Percentiles rank a stretch among this genome's conserved stretches.
Evolutionary conservation across 768 basidiomycete species (phyloP).

Genomic region (Xerocomus spinulosus): DNA sequence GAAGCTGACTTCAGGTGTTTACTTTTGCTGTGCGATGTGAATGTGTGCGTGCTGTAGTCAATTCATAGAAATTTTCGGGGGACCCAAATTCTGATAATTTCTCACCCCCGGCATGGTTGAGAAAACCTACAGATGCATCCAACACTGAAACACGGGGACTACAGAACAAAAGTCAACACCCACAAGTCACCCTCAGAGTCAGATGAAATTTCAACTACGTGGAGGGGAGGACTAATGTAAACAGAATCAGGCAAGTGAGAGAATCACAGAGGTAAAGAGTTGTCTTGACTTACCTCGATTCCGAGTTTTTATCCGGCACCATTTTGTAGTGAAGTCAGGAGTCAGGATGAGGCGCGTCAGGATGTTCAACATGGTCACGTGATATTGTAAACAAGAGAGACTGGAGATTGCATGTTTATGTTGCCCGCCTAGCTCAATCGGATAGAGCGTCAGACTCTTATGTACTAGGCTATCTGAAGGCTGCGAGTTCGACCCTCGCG

Average conservation of each 20-base stretch:
- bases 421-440: conserved; percentile 62
- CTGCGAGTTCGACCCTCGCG: conserved; percentile 68
- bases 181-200: conserved; percentile 39
- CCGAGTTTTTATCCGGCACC: conserved; percentile 48
- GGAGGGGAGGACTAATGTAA: conserved; percentile 10
- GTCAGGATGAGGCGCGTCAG: no score
- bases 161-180: conserved; percentile 7
- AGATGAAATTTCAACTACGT: conserved; percentile 56
- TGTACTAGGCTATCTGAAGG: conserved; percentile 47
- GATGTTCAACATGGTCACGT: conserved; percentile 16
- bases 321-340: conserved; percentile 15
- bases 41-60: conserved; percentile 3
- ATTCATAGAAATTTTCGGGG: conserved; percentile 1
- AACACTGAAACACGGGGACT: not conserved
- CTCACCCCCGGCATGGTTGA: conserved; percentile 10
- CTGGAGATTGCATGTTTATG: no score
- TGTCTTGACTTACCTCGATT: conserved; percentile 25
- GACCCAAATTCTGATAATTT: not conserved
- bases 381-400: no score
- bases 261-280: not conserved
- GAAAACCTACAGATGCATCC: conserved; percentile 5
- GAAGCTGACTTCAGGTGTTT: not conserved
- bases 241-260: not conserved
- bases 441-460: conserved; percentile 61
- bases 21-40: not conserved